These are phyloP conservation scores for Hemerocallis citrina DNA, from an alignment of 106 monocot genomes.

Conservation along the genomic window DNA sequence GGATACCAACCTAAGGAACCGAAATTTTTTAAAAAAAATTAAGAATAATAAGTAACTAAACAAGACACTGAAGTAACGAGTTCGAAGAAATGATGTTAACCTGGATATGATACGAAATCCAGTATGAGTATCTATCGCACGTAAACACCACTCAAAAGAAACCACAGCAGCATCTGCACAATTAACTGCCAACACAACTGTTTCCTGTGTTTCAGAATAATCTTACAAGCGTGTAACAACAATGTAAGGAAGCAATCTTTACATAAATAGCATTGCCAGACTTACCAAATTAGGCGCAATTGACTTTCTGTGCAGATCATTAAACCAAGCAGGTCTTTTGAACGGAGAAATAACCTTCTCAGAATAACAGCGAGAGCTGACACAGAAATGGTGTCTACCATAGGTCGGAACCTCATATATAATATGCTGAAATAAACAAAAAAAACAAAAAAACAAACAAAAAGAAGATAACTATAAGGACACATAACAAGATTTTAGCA, in stretches of 20 bases:
- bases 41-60: not conserved
- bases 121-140: conserved; percentile 4
- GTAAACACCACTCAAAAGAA: conserved; percentile 11
- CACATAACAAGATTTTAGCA: not conserved
- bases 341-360: not conserved
- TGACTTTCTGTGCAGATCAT: conserved; percentile 34
- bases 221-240: too few relatives aligned
- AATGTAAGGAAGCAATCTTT: not conserved
- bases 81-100: conserved; percentile 3
- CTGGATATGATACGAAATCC: conserved; percentile 8
- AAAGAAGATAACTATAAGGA: not conserved
- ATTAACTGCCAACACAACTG: conserved; percentile 55
- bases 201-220: conserved; percentile 25
- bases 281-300: conserved; percentile 51
- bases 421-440: conserved; percentile 47
- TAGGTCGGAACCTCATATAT: conserved; percentile 49
- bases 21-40: conserved; percentile 1
- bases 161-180: conserved; percentile 49
- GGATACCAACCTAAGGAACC: conserved; percentile 26
- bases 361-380: conserved; percentile 42
- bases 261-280: not conserved
- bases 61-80: not conserved
- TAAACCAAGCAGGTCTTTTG: conserved; percentile 59
- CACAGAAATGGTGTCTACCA: conserved; percentile 56
- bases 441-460: conserved; percentile 1